Percentiles rank a stretch among this genome's conserved stretches.
Conservation (phyloP, 2,329 filamentous ascomycete genomes). For the Monilinia fructicola region DNA sequence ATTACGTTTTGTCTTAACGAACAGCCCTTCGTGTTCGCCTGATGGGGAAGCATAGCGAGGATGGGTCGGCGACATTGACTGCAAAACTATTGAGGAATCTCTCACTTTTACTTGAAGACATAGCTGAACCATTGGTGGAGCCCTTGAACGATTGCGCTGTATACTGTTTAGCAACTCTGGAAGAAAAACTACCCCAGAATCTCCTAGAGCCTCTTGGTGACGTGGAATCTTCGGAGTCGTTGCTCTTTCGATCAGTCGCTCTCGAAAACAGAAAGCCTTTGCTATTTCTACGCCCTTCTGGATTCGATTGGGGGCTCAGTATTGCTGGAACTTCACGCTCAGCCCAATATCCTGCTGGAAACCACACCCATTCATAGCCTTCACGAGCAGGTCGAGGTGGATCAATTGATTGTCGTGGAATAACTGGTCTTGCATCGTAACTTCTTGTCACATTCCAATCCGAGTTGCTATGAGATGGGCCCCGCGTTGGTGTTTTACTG, state of each 20-base stretch:
- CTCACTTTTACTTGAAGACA: conserved; percentile 12
- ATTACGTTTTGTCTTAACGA: conserved; percentile 33
- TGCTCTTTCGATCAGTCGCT: neutral
- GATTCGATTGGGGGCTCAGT: neutral
- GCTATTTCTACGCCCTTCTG: conserved; percentile 4
- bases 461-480: conserved; percentile 4
- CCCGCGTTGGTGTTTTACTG: neutral
- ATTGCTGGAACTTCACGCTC: conserved; percentile 47
- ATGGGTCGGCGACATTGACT: conserved; percentile 24
- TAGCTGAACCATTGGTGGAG: neutral
- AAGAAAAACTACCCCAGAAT: conserved; percentile 14
- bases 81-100: conserved; percentile 21
- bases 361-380: conserved; percentile 63
- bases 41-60: conserved; percentile 23
- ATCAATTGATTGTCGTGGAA: conserved; percentile 41
- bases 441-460: conserved; percentile 30
- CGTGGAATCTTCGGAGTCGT: conserved; percentile 14
- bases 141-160: neutral
- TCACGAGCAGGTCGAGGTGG: conserved; percentile 56
- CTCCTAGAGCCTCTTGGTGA: conserved; percentile 20
- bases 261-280: conserved; percentile 13
- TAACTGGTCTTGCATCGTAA: conserved; percentile 12
- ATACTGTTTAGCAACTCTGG: conserved; percentile 16
- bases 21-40: conserved; percentile 28
- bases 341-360: conserved; percentile 62